Conservation (phyloP, 768 basidiomycete genomes). For the Rhizopogon rudus region DNA sequence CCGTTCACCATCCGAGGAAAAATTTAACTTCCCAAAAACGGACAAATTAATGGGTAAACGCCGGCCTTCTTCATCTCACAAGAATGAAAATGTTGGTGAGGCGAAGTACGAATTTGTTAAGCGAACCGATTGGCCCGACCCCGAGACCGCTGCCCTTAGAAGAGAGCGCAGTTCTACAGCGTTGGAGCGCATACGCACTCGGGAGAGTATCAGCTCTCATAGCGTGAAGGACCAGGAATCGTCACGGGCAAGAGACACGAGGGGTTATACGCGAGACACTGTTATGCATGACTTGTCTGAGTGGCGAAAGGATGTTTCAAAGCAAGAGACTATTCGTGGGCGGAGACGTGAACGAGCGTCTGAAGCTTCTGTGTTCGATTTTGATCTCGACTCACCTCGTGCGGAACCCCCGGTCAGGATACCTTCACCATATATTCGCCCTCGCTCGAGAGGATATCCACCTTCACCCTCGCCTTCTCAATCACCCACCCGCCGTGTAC, state of each 20-base stretch:
- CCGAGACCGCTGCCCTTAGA: conserved; percentile 65
- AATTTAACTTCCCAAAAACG: conserved; percentile 21
- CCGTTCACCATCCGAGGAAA: conserved; percentile 28
- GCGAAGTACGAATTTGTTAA: conserved; percentile 79
- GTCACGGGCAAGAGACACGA: conserved; percentile 27
- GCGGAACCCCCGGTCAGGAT: conserved; percentile 15
- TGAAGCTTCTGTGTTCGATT: conserved; percentile 33
- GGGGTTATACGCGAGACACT: conserved; percentile 38
- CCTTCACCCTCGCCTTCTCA: conserved; percentile 48
- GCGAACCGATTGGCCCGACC: conserved; percentile 81
- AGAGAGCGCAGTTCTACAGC: conserved; percentile 63
- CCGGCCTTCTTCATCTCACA: conserved; percentile 29
- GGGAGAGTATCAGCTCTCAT: conserved; percentile 34
- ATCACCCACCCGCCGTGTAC: conserved; percentile 34
- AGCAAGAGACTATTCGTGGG: conserved; percentile 48
- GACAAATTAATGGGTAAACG: conserved; percentile 24
- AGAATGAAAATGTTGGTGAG: conserved; percentile 53
- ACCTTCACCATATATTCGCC: conserved; percentile 36
- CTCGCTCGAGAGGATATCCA: conserved; percentile 43
- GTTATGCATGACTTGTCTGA: conserved; percentile 43
- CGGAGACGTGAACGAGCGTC: conserved; percentile 53
- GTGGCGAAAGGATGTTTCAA: conserved; percentile 51
- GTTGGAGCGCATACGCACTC: conserved; percentile 51
- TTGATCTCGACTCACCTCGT: conserved; percentile 25
- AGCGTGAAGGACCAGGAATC: conserved; percentile 19